These are phyloP conservation scores for Gigaspora rosea DNA, from an alignment of 192 early-diverging fungal genomes.

Conservation along the genomic window DNA sequence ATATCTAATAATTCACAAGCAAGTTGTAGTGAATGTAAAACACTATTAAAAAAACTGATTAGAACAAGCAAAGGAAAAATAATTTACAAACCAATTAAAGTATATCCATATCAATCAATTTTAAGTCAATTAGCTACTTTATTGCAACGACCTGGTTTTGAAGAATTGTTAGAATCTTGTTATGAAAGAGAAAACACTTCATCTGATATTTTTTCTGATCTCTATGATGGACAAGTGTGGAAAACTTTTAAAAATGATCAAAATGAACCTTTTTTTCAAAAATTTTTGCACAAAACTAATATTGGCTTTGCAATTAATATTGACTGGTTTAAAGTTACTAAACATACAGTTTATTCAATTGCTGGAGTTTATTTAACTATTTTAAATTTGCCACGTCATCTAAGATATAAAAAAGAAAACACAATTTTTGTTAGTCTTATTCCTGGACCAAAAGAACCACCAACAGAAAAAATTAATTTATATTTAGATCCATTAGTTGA, in stretches of 20 bases:
- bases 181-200: no score
- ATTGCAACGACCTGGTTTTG: not conserved
- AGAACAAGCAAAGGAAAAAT: no score
- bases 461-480: not conserved
- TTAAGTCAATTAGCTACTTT: not conserved
- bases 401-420: not conserved
- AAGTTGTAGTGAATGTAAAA: no score
- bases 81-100: not conserved
- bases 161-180: not conserved
- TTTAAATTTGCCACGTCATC: not conserved
- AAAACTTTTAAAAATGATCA: no score
- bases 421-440: not conserved
- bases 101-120: slow-evolving; percentile 1
- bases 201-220: no score
- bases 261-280: no score
- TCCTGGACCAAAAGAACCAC: not conserved
- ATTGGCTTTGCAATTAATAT: slow-evolving; percentile 11
- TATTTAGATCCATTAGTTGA: slow-evolving; percentile 11
- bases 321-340: slow-evolving; percentile 7
- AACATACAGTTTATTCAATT: not conserved
- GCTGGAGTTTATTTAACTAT: slow-evolving; percentile 1
- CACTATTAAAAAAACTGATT: no score
- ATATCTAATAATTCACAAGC: no score
- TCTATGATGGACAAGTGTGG: no score
- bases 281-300: not conserved